Base-by-base conservation (phyloP, 495 filamentous ascomycete genomes). In the Lasiosphaeria miniovina region DNA sequence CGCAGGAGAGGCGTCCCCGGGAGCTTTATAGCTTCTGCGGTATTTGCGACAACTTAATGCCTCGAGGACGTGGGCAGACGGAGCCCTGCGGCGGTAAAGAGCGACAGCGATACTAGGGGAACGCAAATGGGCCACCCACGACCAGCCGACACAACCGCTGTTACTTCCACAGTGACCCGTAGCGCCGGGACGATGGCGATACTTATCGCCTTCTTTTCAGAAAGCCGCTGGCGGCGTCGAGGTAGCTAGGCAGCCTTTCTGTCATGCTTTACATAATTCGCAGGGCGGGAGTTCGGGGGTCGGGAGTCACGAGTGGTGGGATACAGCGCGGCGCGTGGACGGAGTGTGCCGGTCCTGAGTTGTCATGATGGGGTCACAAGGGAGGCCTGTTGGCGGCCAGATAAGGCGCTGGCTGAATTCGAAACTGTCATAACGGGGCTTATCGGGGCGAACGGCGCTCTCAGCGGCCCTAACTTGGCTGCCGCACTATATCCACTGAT, bases 181-280 rank as follows among this genome's bases (percentile, higher is more conserved):
- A 24, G 24, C 24, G 24, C 24, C 24, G 24, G 24, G 24, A 24
- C 24, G 24, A 24, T 24, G 24, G 24, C 24, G 24, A 24, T 24
- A 24, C 24, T 24, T 41, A 41, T 41, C 38, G 8, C 38, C 7
- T 8, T 8, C 14, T 5, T 11, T 14, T 46, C 12, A 46, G 11
- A 46, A 46, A 46, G 43, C 12, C 43, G 43, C 43, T 46, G 43
- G 12, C 53, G 12, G 6, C 35, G 34, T 55, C 52, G 12, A 31
- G 36, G 10, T 14, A 17, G 4, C 24, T 24, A 24, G 24, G 24
- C 24, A 24, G 14, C 24, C 40, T 33, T 43, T 7, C 24, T n/a
- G 53, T 55, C 53, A 55, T 55, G 53, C 53, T 46, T 55, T 55
- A 55, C 53, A 38, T 55, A 55, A 55, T 33, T 46, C 4, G 43